A percentile compares a stretch with the other conserved stretches of the same genome.
Conservation (phyloP, 2,329 filamentous ascomycete genomes). For the Aspergillus luchuensis region DNA sequence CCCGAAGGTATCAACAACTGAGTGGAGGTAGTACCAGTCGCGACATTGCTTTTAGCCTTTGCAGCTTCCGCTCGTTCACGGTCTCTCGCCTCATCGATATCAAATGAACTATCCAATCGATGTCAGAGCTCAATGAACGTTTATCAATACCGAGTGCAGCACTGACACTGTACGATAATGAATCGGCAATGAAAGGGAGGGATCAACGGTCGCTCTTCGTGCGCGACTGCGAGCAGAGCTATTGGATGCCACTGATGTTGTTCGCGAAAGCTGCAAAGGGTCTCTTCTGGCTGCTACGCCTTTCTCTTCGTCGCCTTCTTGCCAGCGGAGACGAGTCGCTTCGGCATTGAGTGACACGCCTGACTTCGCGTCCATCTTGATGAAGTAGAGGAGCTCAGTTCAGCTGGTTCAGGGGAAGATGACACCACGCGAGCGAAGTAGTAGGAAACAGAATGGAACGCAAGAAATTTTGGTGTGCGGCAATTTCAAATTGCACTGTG, state of each 20-base stretch:
- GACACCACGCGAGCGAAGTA: neutral
- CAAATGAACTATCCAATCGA: conserved; percentile 48
- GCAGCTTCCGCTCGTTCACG: conserved; percentile 46
- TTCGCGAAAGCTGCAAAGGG: conserved; percentile 2
- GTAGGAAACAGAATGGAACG: neutral
- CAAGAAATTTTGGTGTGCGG: neutral
- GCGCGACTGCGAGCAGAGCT: conserved; percentile 17
- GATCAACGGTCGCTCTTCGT: conserved; percentile 25
- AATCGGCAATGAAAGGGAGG: conserved; percentile 30
- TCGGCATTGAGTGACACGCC: conserved; percentile 1
- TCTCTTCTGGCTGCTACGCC: conserved; percentile 3
- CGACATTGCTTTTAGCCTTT: conserved; percentile 49
- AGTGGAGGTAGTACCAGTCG: conserved; percentile 44
- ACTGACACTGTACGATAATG: conserved; percentile 36
- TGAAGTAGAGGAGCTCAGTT: neutral
- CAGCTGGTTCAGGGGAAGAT: neutral
- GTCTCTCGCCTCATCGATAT: conserved; percentile 59
- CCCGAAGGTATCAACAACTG: neutral
- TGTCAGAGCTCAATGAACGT: neutral
- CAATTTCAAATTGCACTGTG: neutral
- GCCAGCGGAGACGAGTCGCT: conserved; percentile 16
- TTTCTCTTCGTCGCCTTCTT: conserved; percentile 16
- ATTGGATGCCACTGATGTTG: conserved; percentile 8
- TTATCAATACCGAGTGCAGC: neutral
- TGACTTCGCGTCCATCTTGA: neutral